Evolutionary conservation across 164 flowering plant species (phyloP).

Genomic region (Vitis riparia): DNA sequence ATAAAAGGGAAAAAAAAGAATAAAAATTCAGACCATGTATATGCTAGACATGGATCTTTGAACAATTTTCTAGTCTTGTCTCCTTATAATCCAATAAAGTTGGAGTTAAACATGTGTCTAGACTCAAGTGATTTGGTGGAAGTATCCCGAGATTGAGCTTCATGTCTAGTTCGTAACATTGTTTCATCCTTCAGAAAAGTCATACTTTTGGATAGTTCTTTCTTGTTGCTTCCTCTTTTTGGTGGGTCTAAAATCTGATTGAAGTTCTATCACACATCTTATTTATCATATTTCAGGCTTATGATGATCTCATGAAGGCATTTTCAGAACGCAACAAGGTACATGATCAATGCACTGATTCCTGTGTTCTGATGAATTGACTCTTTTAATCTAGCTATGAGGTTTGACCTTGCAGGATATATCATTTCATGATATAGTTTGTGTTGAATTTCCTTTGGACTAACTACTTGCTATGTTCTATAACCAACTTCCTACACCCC

Average conservation of each 20-base stretch:
- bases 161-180: too few relatives aligned
- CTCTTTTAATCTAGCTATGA: constrained; percentile 2
- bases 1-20: too few relatives aligned
- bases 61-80: too few relatives aligned
- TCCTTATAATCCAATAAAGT: too few relatives aligned
- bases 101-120: too few relatives aligned
- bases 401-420: not conserved
- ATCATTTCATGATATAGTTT: not conserved
- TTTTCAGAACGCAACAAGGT: constrained; percentile 97
- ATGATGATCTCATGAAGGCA: constrained; percentile 88
- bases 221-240: not conserved
- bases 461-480: not conserved
- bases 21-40: too few relatives aligned
- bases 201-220: not conserved
- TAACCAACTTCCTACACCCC: not conserved
- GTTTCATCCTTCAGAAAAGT: not conserved
- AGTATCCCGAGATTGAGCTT: too few relatives aligned
- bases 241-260: not conserved
- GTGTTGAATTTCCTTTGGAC: not conserved
- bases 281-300: constrained; percentile 60
- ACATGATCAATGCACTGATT: not conserved
- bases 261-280: constrained; percentile 7
- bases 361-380: not conserved
- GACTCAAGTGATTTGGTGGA: too few relatives aligned
- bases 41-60: too few relatives aligned